Evolutionary conservation across 2,329 filamentous ascomycete species (phyloP), one percentile per base, ranked within the genome.

Genomic region (Neocatenulostroma microsporum): DNA sequence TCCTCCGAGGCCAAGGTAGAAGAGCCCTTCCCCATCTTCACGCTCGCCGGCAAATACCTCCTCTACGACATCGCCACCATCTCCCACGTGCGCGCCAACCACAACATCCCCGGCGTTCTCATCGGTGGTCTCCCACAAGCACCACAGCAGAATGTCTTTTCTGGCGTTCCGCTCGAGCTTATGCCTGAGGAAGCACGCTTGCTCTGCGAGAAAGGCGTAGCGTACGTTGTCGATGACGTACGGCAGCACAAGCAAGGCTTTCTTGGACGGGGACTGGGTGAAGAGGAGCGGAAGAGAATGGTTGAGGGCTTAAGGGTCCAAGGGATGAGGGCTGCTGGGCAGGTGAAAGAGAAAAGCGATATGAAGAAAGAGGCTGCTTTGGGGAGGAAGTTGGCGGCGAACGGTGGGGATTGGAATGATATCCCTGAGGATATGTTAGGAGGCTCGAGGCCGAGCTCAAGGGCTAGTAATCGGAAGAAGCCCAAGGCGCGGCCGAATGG

Each of bases 91-190:
- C 83, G 91, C 48, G 78, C 84, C 44, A 70, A 78, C 51, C 76
- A 94, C 66, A 80, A 85, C 58, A 86, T 94, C 52, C 88, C 83
- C 55, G 87, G 87, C 45, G 82, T 91, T 21, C 72, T 94, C 37
- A 80, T 84, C 41, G 91, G 91, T 39, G 88, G 84, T 6, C 78
- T 94, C 20, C 89, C 91, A 2, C 88, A 96, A 62, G 81, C 86
- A 39, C 87, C 88, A 5, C 89, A 93, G 51, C 91, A 98, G 63
- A 96, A 94, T 64, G 75, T 94, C 40, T 96, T 96, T 58, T 74
- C 89, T 40, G 85, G 88, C 30, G 66, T 96, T 33, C 91, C 91
- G 3, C 66, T 96, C 18, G 83, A 95, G 67, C 70, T 98, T 29
- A 84, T 91, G 68, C 81, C 85, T 2, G 91, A 96, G 64, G 91